Conservation (phyloP, 2,329 filamentous ascomycete species). For the Penicillium sp. region DNA sequence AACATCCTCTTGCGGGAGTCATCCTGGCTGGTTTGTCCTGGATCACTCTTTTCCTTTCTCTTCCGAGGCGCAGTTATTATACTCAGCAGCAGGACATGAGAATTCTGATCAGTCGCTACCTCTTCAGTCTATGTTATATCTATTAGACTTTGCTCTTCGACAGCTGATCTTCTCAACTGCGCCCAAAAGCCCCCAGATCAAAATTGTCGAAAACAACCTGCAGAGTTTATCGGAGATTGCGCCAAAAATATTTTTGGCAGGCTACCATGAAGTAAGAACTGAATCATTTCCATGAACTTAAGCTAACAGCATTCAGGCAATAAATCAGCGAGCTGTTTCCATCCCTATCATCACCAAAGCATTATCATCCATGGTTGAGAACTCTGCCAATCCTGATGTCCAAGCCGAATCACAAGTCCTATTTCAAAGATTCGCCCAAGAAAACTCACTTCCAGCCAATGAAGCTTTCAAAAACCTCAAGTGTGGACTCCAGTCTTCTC, state of each 20-base stretch:
- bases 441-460: neutral
- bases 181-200: slow-evolving; percentile 4
- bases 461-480: slow-evolving; percentile 7
- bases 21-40: too few relatives aligned
- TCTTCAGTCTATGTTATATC: slow-evolving; percentile 7
- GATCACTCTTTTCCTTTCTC: too few relatives aligned
- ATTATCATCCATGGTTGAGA: slow-evolving; percentile 28
- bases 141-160: slow-evolving; percentile 27
- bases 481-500: slow-evolving; percentile 22
- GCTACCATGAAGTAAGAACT: slow-evolving; percentile 27
- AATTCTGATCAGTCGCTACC: neutral
- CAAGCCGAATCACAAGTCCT: slow-evolving; percentile 12
- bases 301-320: slow-evolving; percentile 22
- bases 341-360: slow-evolving; percentile 35
- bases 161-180: slow-evolving; percentile 13
- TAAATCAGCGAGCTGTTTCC: slow-evolving; percentile 32
- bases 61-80: too few relatives aligned
- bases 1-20: too few relatives aligned
- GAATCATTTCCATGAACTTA: neutral
- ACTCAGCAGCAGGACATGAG: neutral
- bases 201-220: slow-evolving; percentile 3
- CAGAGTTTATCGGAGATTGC: slow-evolving; percentile 22
- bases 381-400: slow-evolving; percentile 5
- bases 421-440: too few relatives aligned
- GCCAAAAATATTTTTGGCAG: slow-evolving; percentile 28